These are phyloP conservation scores for Gossypium bickii DNA, from an alignment of 345 rosid genomes.

Conservation along the genomic window DNA sequence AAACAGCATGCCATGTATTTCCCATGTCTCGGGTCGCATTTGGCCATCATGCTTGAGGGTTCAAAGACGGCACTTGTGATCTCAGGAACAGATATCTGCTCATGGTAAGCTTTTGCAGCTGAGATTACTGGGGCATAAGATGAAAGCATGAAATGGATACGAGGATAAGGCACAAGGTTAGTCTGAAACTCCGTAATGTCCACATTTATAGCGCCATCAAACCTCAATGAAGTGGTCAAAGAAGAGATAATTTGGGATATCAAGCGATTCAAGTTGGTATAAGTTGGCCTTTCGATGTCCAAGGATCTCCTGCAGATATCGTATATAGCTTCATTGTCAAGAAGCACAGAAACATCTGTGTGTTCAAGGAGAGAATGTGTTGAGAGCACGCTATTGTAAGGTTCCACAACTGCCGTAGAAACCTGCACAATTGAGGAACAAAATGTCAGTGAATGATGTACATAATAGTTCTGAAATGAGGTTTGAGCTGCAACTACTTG, in stretches of 20 bases:
- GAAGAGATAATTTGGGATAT: constrained; percentile 76
- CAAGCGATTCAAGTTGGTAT: constrained; percentile 69
- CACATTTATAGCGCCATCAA: constrained; percentile 82
- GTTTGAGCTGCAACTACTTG: too few relatives aligned
- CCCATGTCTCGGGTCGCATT: constrained; percentile 84
- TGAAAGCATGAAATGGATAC: constrained; percentile 87
- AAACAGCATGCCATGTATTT: constrained; percentile 86
- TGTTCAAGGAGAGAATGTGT: constrained; percentile 87
- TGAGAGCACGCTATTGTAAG: constrained; percentile 75
- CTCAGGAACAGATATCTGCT: constrained; percentile 73
- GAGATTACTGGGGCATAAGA: constrained; percentile 80
- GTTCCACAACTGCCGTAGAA: constrained; percentile 83
- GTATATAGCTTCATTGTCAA: constrained; percentile 82
- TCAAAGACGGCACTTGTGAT: constrained; percentile 71
- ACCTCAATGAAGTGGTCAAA: constrained; percentile 70
- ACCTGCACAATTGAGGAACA: constrained; percentile 40
- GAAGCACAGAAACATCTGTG: constrained; percentile 70
- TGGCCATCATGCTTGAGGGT: constrained; percentile 88
- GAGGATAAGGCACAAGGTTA: constrained; percentile 79
- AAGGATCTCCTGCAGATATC: constrained; percentile 77
- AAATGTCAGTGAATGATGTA: too few relatives aligned
- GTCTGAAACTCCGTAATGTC: constrained; percentile 79
- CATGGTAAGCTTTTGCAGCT: constrained; percentile 73
- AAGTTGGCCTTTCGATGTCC: constrained; percentile 73
- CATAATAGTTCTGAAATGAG: not conserved